Evolutionary conservation across 768 basidiomycete species (phyloP).

Genomic region (Agaricus subrufescens): DNA sequence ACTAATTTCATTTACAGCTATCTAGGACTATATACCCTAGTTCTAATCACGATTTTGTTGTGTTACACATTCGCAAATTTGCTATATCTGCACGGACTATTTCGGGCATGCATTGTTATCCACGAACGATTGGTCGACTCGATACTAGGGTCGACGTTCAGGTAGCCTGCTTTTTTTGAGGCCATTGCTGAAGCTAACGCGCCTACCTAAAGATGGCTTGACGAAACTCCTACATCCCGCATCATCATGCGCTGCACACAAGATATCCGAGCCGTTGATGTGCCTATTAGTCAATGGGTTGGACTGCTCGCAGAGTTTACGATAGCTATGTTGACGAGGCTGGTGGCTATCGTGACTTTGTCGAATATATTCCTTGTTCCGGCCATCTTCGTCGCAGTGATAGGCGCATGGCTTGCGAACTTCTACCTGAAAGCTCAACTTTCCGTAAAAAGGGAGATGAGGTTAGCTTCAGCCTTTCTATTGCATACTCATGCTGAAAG

Average conservation of each 20-base stretch:
- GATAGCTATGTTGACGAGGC: constrained; percentile 33
- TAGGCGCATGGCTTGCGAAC: constrained; percentile 41
- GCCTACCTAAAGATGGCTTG: constrained; percentile 36
- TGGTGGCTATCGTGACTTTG: constrained; percentile 38
- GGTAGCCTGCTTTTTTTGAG: constrained; percentile 27
- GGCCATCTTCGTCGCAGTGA: constrained; percentile 32
- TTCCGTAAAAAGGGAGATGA: constrained; percentile 45
- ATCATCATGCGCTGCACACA: constrained; percentile 65
- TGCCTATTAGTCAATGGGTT: constrained; percentile 24
- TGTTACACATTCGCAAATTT: constrained; percentile 29
- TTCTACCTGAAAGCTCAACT: constrained; percentile 43
- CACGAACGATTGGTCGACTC: constrained; percentile 48
- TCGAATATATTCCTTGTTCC: constrained; percentile 43
- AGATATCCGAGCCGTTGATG: constrained; percentile 60
- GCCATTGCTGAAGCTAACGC: not conserved
- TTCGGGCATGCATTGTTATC: constrained; percentile 51
- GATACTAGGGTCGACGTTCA: constrained; percentile 54
- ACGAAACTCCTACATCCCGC: constrained; percentile 42
- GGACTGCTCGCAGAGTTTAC: constrained; percentile 23
- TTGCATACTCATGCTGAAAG: constrained; percentile 18
- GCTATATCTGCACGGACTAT: constrained; percentile 41
- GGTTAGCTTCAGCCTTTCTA: constrained; percentile 19
- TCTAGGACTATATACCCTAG: constrained; percentile 23
- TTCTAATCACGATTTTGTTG: constrained; percentile 12
- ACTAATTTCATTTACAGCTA: constrained; percentile 33